Evolutionary conservation across 2,329 filamentous ascomycete species (phyloP).

Genomic region (Trichoderma citrinoviride): DNA sequence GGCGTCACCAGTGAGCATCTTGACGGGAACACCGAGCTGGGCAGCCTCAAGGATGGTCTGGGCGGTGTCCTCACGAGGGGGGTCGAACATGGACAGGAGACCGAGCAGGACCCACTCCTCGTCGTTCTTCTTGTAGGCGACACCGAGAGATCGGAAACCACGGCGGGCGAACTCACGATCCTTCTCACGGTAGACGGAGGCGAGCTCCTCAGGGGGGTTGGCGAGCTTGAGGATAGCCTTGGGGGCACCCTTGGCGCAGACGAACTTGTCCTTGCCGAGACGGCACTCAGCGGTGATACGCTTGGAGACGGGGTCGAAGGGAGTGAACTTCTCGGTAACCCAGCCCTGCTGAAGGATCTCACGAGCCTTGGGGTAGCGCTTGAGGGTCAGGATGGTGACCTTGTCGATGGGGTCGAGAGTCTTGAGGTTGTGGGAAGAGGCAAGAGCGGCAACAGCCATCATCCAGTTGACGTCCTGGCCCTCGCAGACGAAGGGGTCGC

Average conservation of each 20-base stretch:
- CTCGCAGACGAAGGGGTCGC: conserved; percentile 78
- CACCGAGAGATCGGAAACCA: conserved; percentile 91
- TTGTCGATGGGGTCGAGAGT: conserved; percentile 94
- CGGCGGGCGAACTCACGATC: conserved; percentile 87
- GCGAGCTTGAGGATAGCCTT: conserved; percentile 85
- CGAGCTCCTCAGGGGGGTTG: conserved; percentile 73
- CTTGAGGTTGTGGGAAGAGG: conserved; percentile 91
- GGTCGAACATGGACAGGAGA: conserved; percentile 92
- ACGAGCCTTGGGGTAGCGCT: conserved; percentile 80
- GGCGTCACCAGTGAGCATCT: conserved; percentile 94
- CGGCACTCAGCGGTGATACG: conserved; percentile 80
- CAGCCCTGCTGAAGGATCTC: conserved; percentile 77
- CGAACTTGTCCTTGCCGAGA: conserved; percentile 80
- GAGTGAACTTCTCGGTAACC: conserved; percentile 72
- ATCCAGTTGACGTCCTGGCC: conserved; percentile 84
- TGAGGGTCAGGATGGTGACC: conserved; percentile 84
- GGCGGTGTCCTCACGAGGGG: conserved; percentile 84
- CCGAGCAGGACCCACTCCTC: conserved; percentile 86
- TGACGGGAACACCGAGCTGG: conserved; percentile 81
- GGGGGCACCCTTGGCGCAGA: conserved; percentile 88
- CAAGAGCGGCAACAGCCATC: conserved; percentile 87
- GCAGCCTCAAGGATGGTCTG: conserved; percentile 90
- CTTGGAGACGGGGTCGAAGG: conserved; percentile 91
- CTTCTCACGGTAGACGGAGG: conserved; percentile 86
- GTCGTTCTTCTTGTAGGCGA: conserved; percentile 83